Evolutionary conservation across 495 filamentous ascomycete genomes (phyloP).

Genomic region (Xylaria acuta): DNA sequence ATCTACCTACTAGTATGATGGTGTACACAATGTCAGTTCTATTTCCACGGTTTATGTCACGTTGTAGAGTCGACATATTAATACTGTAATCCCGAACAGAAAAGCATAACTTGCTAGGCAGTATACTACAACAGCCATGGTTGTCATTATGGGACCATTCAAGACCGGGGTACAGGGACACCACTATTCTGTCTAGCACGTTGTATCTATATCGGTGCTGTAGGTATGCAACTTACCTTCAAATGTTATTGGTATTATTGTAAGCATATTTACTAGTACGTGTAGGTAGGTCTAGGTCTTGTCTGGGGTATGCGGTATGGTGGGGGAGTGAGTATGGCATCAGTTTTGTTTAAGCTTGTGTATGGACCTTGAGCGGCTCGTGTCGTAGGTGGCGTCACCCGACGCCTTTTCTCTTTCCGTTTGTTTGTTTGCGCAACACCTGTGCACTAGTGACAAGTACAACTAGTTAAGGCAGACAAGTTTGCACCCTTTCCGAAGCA

Average conservation of each 20-base stretch:
- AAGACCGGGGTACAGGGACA: slow-evolving; percentile 8
- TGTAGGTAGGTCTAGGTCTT: too few relatives aligned
- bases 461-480: background rate
- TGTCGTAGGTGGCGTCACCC: background rate
- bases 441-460: background rate
- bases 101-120: background rate
- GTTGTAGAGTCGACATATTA: background rate
- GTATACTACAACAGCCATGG: background rate
- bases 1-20: background rate
- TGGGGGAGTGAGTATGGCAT: background rate
- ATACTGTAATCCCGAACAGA: background rate
- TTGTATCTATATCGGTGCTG: background rate
- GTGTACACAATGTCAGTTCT: background rate
- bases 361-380: background rate
- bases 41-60: too few relatives aligned
- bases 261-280: background rate
- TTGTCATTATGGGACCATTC: background rate
- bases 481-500: background rate
- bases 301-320: background rate
- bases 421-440: background rate
- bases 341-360: background rate
- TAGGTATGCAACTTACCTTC: too few relatives aligned
- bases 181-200: background rate
- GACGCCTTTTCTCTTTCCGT: background rate
- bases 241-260: background rate